Evolutionary conservation across 108 stramenopile genomes (phyloP).

Genomic region (Skeletonema marinoi): DNA sequence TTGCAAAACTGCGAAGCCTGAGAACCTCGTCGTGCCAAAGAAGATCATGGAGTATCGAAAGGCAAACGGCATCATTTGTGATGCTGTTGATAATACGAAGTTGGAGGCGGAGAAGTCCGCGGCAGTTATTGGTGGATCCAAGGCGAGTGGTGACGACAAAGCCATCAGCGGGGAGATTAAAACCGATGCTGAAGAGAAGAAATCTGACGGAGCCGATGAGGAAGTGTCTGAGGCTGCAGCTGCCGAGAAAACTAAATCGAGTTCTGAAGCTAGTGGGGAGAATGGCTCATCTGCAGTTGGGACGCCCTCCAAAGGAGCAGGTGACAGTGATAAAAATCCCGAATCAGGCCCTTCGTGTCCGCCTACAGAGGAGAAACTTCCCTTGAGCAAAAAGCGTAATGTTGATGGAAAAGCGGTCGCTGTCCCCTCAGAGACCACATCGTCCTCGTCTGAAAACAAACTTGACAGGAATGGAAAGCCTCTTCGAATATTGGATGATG

Average conservation of each 20-base stretch:
- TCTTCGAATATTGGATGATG: slow-evolving; percentile 87
- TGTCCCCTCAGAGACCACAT: not conserved
- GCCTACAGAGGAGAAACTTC: slow-evolving; percentile 1
- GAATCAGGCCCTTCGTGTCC: not conserved
- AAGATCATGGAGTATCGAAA: slow-evolving; percentile 63
- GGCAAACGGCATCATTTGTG: not conserved
- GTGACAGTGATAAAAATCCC: not conserved
- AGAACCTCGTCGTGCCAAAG: slow-evolving; percentile 79
- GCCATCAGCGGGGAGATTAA: not conserved
- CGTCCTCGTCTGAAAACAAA: slow-evolving; percentile 3
- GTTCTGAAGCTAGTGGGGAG: not conserved
- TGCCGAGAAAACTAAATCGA: not conserved
- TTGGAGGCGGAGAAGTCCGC: not conserved
- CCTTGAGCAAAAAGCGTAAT: slow-evolving; percentile 52
- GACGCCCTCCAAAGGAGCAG: not conserved
- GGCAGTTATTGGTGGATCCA: not conserved
- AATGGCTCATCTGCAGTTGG: not conserved
- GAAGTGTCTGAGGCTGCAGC: not conserved
- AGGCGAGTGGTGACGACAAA: slow-evolving; percentile 33
- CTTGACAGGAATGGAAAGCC: slow-evolving; percentile 55
- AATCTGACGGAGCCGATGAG: not conserved
- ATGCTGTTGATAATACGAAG: not conserved
- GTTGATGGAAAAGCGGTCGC: slow-evolving; percentile 44
- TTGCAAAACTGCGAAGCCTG: slow-evolving; percentile 79
- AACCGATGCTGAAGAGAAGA: not conserved